These are phyloP conservation scores for Candida gigantensis DNA, from an alignment of 1,139 yeast genomes.

Conservation along the genomic window DNA sequence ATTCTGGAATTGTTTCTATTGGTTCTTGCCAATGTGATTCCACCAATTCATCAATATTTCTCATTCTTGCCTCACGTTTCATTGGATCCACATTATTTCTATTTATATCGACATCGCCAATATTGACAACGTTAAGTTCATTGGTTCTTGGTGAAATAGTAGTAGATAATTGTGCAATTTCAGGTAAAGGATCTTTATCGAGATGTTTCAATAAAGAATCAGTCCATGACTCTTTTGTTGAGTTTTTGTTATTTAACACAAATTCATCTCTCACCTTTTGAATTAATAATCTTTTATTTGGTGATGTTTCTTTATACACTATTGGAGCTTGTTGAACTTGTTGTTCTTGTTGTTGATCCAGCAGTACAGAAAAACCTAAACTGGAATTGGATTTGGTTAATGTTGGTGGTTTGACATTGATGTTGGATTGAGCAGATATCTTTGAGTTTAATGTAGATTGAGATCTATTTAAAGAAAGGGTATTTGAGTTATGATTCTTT, in stretches of 20 bases:
- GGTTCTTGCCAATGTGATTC: conserved; percentile 13
- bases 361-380: conserved; percentile 34
- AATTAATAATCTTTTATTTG: conserved; percentile 2
- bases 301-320: conserved; percentile 2
- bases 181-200: conserved; percentile 4
- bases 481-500: conserved; percentile 40
- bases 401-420: conserved; percentile 20
- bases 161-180: conserved; percentile 9
- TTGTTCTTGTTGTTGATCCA: conserved; percentile 7
- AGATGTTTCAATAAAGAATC: conserved; percentile 14
- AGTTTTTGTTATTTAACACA: conserved; percentile 3
- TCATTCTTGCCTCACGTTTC: conserved; percentile 12
- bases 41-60: conserved; percentile 10
- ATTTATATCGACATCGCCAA: conserved; percentile 18
- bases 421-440: conserved; percentile 2
- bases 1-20: conserved; percentile 13
- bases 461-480: conserved; percentile 36
- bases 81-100: conserved; percentile 36
- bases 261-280: conserved; percentile 1
- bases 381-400: conserved; percentile 41
- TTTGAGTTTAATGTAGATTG: conserved; percentile 25
- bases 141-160: conserved; percentile 25
- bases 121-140: conserved; percentile 25
- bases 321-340: conserved; percentile 3
- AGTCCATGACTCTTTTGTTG: conserved; percentile 4